Evolutionary conservation across 2,329 filamentous ascomycete species (phyloP), one percentile per base, ranked within the genome.

Genomic region (Pseudocercospora musae): DNA sequence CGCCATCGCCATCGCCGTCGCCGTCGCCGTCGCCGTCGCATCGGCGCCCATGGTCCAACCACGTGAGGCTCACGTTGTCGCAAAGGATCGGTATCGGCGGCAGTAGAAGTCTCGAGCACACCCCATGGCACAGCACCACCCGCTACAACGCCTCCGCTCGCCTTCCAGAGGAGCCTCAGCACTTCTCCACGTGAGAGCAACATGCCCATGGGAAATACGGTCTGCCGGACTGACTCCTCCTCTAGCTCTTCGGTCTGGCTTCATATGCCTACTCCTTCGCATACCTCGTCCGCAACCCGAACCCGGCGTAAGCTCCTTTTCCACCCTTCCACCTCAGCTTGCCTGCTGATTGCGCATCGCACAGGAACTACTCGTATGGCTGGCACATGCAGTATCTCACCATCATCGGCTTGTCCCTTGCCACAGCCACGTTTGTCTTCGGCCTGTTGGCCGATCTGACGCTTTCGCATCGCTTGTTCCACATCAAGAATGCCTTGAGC

Each of bases 311-410:
- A n/a, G 72, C 21, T 48, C 13, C 48, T 52, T n/a, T n/a, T 23
- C 10, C 2, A 29, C 54, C 27, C n/a, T 27, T 49, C 46, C 11
- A 9, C 21, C 3, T 11, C 44, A 42, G 21, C 23, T 18, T 29
- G n/a, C 31, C 49, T 40, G 63, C 68, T 69, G 63, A 68, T 44
- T 2, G 37, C 33, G 13, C 15, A 11, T 29, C 31, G n/a, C 10
- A 9, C 79, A 81, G 87, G 49, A 82, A 83, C 56, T 77, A 80
- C 0, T 81, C 85, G 1, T 90, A 88, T 69, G 89, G 89, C 61
- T 87, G 88, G 77, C 84, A 89, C 71, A 84, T 87, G 65, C 87
- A 90, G 74, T 91, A 89, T 71, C 81, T 92, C 31, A 92, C 89
- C 67, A 91, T 91, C 71, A 83, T 92, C 62, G 89, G 88, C 25